Percentiles rank a stretch among this genome's conserved stretches.
Conservation (phyloP, 75 land plant genomes). For the Cunninghamia lanceolata region DNA sequence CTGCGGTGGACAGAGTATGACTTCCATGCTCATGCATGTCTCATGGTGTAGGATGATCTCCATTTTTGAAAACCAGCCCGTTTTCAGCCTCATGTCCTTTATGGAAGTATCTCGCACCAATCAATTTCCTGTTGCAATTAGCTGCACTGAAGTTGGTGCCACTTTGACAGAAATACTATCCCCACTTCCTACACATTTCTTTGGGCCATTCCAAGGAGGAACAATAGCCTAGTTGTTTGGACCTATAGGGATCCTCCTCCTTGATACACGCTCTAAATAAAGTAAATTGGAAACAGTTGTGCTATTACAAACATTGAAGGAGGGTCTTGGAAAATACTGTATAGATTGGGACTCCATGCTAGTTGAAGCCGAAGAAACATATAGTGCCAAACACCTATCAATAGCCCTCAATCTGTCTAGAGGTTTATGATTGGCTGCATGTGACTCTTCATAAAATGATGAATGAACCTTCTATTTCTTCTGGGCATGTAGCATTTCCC, state of each 20-base stretch:
- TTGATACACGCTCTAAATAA: slow-evolving; percentile 11
- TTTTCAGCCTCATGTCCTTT: slow-evolving; percentile 10
- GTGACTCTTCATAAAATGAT: slow-evolving; percentile 47
- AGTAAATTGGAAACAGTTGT: neutral
- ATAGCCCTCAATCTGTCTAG: slow-evolving; percentile 44
- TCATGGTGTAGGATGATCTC: slow-evolving; percentile 10
- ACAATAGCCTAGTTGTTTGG: slow-evolving; percentile 58
- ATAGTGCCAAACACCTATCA: slow-evolving; percentile 24
- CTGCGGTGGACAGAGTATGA: slow-evolving; percentile 29
- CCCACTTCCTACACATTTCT: slow-evolving; percentile 2
- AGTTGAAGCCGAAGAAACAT: neutral
- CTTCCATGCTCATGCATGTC: slow-evolving; percentile 34
- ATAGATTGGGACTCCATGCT: neutral
- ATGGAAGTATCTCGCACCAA: no score
- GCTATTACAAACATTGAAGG: slow-evolving; percentile 5
- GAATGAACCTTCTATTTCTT: slow-evolving; percentile 46
- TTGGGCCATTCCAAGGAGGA: slow-evolving; percentile 51
- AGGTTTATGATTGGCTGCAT: slow-evolving; percentile 11
- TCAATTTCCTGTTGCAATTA: no score
- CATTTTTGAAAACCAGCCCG: no score
- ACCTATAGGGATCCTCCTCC: slow-evolving; percentile 53
- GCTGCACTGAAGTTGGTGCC: no score
- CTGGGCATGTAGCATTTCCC: slow-evolving; percentile 20
- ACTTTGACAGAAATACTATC: neutral
- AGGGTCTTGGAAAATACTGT: neutral